Base-by-base conservation (phyloP, 2,329 filamentous ascomycete genomes). In the Cladosporium sp. region DNA sequence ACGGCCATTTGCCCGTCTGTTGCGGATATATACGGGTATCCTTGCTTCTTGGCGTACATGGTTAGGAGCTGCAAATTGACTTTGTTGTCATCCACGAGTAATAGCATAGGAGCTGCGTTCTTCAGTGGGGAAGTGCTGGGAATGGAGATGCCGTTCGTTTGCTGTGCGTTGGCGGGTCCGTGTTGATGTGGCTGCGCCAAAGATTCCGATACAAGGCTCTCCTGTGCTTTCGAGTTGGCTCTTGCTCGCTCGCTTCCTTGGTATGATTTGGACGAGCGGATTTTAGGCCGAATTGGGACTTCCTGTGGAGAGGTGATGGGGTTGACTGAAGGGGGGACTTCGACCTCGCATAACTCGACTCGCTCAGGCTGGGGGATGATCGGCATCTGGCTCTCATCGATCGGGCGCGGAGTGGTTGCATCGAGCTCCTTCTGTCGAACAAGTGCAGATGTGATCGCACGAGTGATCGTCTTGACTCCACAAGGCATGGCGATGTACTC, bases 1-100 rank as follows among this genome's bases (percentile, higher is more conserved):
- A 85, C 79, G 1, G 84, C 84, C 70, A 84, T 79, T 1, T 80
- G 75, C 5, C 84, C 84, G 68, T 85, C 79, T 24, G 73, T 74
- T 1, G 83, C 84, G n/a, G 78, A 79, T 14, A 79, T 75, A 4
- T 76, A 74, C n/a, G 75, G 78, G 4, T 80, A 80, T 1, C 79
- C 76, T 6, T 79, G 72, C 54, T 75, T 76, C 10, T 69, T 63
- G 15, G 73, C 72, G 65, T 73, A 76, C 59, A 72, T 74, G 7
- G 71, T 68, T 1, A 76, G 72, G 8, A 77, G 71, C 38, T 72
- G 71, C n/a, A 77, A 70, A 28, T 77, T 78, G 68, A 77, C 68
- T 68, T 71, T 70, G 64, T 77, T 77, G 64, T 77, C 75, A 59
- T 77, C 75, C 5, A 77, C 75, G 4, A 77, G 69, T n/a, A 77